A percentile compares a stretch with the other conserved stretches of the same genome.
These are phyloP conservation scores for Encephalitozoon cuniculi DNA, from an alignment of 371 early-diverging fungal species.

Conservation along the genomic window DNA sequence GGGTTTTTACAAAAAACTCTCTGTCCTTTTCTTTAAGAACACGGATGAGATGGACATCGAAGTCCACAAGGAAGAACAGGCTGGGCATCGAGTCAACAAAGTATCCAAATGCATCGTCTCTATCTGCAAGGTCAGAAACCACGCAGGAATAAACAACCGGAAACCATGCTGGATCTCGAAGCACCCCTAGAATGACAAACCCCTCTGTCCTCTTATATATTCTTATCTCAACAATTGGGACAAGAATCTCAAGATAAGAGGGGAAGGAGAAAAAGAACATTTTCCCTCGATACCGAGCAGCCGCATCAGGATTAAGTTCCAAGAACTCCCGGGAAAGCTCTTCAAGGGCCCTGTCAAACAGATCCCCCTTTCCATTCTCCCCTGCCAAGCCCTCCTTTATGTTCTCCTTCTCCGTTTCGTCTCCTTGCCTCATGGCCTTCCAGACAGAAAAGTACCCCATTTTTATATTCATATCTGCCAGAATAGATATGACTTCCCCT, in stretches of 20 bases:
- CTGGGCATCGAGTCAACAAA: not conserved
- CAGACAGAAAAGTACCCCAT: constrained; percentile 56
- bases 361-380: not conserved
- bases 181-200: constrained; percentile 23
- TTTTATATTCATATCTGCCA: constrained; percentile 47
- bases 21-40: constrained; percentile 17
- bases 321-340: constrained; percentile 17
- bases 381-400: not conserved
- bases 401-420: constrained; percentile 30
- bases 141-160: constrained; percentile 33
- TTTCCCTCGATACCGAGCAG: not conserved
- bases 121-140: constrained; percentile 10
- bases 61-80: constrained; percentile 32
- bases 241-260: constrained; percentile 5
- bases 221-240: constrained; percentile 45
- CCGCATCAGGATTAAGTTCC: constrained; percentile 7
- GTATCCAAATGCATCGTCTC: not conserved
- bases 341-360: not conserved
- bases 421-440: constrained; percentile 44
- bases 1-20: constrained; percentile 50
- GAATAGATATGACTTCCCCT: constrained; percentile 50
- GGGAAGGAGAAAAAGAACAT: constrained; percentile 31
- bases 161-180: constrained; percentile 37
- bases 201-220: constrained; percentile 24
- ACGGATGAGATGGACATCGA: constrained; percentile 28